Evolutionary conservation across 495 filamentous ascomycete genomes (phyloP).

Genomic region (Daldinia bambusicola): DNA sequence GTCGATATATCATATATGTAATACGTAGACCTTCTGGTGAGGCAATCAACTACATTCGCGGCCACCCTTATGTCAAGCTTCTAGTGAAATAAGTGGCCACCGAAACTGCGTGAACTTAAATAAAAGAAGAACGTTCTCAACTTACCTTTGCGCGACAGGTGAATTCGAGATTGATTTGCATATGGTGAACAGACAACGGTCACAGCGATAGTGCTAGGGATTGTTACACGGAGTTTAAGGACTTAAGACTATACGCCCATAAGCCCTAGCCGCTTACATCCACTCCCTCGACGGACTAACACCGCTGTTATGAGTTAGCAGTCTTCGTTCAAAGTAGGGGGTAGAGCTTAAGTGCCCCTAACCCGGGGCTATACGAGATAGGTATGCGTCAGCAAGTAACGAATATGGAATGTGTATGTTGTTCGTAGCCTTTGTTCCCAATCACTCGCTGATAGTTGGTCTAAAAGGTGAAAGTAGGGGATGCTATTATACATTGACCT

Average conservation of each 20-base stretch:
- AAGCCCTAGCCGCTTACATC: not conserved
- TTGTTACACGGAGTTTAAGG: not conserved
- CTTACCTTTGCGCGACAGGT: not conserved
- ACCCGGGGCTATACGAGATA: no score
- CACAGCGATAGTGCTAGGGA: not conserved
- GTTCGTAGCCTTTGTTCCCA: no score
- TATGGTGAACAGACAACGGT: not conserved
- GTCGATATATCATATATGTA: not conserved
- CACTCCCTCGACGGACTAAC: no score
- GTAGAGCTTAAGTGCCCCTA: no score
- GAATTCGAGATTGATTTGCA: not conserved
- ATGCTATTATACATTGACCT: not conserved
- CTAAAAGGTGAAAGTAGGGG: not conserved
- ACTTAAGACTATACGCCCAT: not conserved
- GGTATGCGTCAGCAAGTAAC: no score
- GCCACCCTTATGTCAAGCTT: not conserved
- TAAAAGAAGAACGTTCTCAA: not conserved
- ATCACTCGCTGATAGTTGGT: not conserved
- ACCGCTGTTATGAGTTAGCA: not conserved
- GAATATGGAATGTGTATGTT: no score
- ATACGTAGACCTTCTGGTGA: not conserved
- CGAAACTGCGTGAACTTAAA: not conserved
- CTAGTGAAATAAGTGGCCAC: not conserved
- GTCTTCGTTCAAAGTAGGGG: not conserved
- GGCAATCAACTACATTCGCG: not conserved